These are phyloP conservation scores for Macrophomina tecta DNA, from an alignment of 2,329 filamentous ascomycete genomes.

Conservation along the genomic window DNA sequence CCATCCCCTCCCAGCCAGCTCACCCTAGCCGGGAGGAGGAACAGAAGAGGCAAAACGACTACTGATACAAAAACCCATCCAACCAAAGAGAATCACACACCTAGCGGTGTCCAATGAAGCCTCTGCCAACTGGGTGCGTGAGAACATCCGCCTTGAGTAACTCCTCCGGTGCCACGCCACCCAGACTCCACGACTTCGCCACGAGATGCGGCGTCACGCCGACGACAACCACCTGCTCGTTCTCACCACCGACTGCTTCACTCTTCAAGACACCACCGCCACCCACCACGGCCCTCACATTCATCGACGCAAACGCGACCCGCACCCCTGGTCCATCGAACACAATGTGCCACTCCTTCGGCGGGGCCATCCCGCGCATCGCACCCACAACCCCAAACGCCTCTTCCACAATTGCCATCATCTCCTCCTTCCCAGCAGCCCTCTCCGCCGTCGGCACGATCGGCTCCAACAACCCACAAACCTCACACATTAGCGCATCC, in stretches of 20 bases:
- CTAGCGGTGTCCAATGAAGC: slow-evolving; percentile 5
- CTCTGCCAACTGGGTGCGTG: not conserved
- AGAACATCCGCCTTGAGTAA: slow-evolving; percentile 14
- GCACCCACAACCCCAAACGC: not conserved
- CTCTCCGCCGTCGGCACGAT: slow-evolving; percentile 5
- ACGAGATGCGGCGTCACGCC: slow-evolving; percentile 17
- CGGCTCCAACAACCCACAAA: not conserved
- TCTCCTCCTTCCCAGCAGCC: not conserved
- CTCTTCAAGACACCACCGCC: not conserved
- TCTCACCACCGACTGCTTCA: not conserved
- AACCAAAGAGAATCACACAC: not conserved
- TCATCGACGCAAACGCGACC: not conserved
- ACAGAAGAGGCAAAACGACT: not conserved
- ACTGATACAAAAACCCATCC: too few species aligned
- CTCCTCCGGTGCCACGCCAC: slow-evolving; percentile 3
- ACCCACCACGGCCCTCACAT: not conserved
- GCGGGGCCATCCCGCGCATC: not conserved
- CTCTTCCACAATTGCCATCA: not conserved
- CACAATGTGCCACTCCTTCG: not conserved
- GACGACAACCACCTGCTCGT: slow-evolving; percentile 8
- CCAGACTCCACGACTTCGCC: slow-evolving; percentile 2
- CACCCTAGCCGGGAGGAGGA: not conserved
- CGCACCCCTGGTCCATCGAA: not conserved
- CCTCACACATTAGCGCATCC: not conserved
- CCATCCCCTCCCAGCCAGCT: not conserved